phyloP scores from a whole-genome alignment of 768 basidiomycete genomes.

The Tephrocybe sp. region DNA sequence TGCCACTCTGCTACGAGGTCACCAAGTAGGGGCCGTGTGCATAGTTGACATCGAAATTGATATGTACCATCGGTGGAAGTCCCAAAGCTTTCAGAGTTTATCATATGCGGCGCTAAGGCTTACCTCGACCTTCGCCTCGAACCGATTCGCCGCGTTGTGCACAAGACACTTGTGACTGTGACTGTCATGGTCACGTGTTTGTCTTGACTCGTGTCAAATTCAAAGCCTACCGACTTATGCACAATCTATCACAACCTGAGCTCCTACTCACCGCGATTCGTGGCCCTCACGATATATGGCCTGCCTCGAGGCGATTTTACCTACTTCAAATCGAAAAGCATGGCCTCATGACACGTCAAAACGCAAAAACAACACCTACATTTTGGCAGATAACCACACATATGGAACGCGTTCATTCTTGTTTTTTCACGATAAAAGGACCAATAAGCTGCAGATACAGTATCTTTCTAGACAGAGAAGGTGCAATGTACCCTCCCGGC shows the following conservation, averaged over 20 bases:
- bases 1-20: too few relatives aligned
- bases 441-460: constrained; percentile 10
- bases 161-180: too few relatives aligned
- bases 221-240: not conserved
- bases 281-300: constrained; percentile 5
- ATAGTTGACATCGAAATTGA: too few relatives aligned
- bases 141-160: too few relatives aligned
- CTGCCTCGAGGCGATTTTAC: not conserved
- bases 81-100: too few relatives aligned
- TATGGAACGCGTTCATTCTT: constrained; percentile 11
- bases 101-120: too few relatives aligned
- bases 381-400: constrained; percentile 2
- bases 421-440: constrained; percentile 11
- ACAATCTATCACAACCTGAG: not conserved
- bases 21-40: too few relatives aligned
- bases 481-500: not conserved
- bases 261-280: constrained; percentile 6
- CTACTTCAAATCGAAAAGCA: not conserved
- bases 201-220: not conserved
- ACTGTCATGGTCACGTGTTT: constrained; percentile 6
- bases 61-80: too few relatives aligned
- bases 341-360: not conserved
- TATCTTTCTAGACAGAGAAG: constrained; percentile 1
- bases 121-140: too few relatives aligned
- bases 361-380: not conserved